A percentile compares a stretch with the other conserved stretches of the same genome.
Conservation (phyloP, 2,329 filamentous ascomycete genomes). For the Calonectria pseudoreteaudii region DNA sequence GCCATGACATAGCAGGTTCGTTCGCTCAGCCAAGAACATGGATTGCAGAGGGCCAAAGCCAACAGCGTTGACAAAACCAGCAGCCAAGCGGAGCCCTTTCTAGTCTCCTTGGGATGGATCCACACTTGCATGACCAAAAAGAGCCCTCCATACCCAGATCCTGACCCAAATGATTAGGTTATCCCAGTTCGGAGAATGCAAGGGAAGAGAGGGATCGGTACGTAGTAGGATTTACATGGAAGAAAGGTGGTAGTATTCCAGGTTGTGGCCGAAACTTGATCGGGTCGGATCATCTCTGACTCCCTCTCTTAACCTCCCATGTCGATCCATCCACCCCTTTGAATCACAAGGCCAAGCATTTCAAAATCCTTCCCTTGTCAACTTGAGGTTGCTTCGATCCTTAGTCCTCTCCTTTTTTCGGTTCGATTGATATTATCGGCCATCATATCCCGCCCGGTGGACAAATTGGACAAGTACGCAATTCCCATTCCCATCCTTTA, state of each 20-base stretch:
- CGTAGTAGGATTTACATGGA: slow-evolving; percentile 3
- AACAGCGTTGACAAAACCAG: background rate
- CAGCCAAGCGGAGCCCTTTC: background rate
- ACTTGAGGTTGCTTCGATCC: background rate
- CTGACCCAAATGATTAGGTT: slow-evolving; percentile 11
- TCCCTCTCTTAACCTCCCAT: slow-evolving; percentile 6
- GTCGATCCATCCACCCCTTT: background rate
- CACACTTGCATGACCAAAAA: slow-evolving; percentile 6
- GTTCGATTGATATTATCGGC: background rate
- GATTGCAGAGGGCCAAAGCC: background rate
- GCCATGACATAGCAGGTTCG: background rate
- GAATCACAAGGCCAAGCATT: background rate
- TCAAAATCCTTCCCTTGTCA: background rate
- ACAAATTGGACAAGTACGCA: background rate
- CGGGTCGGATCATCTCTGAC: slow-evolving; percentile 25
- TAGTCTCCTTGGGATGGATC: slow-evolving; percentile 6
- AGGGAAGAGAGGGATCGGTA: slow-evolving; percentile 6
- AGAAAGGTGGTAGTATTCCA: background rate
- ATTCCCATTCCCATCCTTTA: background rate
- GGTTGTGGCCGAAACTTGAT: slow-evolving; percentile 14
- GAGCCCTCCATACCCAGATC: background rate
- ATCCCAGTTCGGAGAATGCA: slow-evolving; percentile 2
- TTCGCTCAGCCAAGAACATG: background rate
- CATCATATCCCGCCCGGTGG: background rate
- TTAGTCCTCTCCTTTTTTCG: background rate